These are phyloP conservation scores for Plenodomus lindquistii DNA, from an alignment of 2,329 filamentous ascomycete species.

Conservation along the genomic window DNA sequence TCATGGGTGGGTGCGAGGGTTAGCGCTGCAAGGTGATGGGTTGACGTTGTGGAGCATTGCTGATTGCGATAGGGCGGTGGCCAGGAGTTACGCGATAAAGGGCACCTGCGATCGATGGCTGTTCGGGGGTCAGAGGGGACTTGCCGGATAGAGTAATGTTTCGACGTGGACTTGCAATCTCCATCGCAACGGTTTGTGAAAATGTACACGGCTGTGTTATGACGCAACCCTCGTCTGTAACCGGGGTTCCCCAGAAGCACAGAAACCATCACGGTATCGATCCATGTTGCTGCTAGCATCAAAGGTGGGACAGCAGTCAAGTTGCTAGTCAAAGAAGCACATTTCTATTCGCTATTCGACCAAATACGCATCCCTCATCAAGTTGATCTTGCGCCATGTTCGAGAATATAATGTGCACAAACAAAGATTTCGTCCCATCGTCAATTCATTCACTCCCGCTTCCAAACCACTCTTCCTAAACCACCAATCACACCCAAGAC, in stretches of 20 bases:
- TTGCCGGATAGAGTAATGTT: background rate
- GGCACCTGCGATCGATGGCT: background rate
- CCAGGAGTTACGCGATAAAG: background rate
- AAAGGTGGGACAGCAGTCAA: too few species aligned
- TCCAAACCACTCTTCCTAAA: background rate
- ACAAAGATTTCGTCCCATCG: slow-evolving; percentile 8
- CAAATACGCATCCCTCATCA: background rate
- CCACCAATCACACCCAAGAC: slow-evolving; percentile 1
- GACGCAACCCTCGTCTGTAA: too few species aligned
- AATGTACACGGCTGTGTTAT: too few species aligned
- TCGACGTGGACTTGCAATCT: too few species aligned
- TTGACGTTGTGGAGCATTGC: background rate
- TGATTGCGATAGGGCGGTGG: background rate
- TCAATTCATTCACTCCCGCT: background rate
- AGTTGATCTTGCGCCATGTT: background rate
- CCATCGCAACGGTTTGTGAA: too few species aligned
- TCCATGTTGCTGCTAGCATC: too few species aligned
- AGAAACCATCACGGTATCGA: too few species aligned
- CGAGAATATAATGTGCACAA: background rate
- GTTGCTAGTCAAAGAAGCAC: background rate
- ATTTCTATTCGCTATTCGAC: background rate
- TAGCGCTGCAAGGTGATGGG: background rate
- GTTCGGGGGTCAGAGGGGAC: background rate
- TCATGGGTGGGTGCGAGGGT: background rate
- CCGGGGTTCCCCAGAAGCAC: too few species aligned